Percentiles rank a stretch among this genome's conserved stretches.
These are phyloP conservation scores for Streptanthus diversifolius DNA, from an alignment of 345 rosid species.

Conservation along the genomic window DNA sequence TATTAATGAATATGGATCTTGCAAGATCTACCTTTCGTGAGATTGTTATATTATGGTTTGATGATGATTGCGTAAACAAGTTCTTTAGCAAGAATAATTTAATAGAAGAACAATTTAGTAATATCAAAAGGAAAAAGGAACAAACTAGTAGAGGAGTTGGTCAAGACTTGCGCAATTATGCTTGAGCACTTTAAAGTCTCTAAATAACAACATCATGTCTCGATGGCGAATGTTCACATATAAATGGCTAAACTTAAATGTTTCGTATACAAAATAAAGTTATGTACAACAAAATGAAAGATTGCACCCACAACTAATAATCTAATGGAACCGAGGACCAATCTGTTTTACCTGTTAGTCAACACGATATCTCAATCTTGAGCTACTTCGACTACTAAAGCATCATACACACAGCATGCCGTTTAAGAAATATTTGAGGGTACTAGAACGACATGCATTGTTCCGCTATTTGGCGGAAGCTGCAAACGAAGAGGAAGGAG, in stretches of 20 bases:
- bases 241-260: not conserved
- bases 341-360: not conserved
- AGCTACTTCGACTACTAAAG: not conserved
- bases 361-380: not conserved
- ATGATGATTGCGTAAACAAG: not conserved
- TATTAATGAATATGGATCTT: not conserved
- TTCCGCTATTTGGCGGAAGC: slow-evolving; percentile 79
- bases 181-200: not conserved
- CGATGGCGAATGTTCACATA: not conserved
- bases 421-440: slow-evolving; percentile 34
- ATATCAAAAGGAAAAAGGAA: not conserved
- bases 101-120: slow-evolving; percentile 2
- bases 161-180: not conserved
- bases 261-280: not conserved
- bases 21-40: not conserved
- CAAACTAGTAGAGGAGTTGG: slow-evolving; percentile 9
- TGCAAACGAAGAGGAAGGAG: slow-evolving; percentile 80
- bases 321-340: not conserved
- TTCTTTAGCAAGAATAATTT: not conserved
- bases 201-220: not conserved
- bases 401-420: slow-evolving; percentile 36
- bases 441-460: slow-evolving; percentile 77
- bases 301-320: slow-evolving; percentile 1
- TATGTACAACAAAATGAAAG: slow-evolving; percentile 14
- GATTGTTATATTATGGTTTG: not conserved